Evolutionary conservation across 805 yeast species (phyloP).

Genomic region (Candida schatavii): DNA sequence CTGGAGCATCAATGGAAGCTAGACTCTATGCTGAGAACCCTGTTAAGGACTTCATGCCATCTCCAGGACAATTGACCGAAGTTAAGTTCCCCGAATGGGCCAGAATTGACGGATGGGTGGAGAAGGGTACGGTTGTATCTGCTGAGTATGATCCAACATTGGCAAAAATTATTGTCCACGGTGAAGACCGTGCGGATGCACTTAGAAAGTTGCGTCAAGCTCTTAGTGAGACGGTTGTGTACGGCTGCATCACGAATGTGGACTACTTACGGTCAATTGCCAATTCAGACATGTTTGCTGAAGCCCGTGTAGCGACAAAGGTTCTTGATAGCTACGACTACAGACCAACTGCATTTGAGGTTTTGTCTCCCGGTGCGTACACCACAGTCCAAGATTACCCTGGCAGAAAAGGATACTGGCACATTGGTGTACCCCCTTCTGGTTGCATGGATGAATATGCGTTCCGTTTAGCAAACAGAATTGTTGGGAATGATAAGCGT

Average conservation of each 20-base stretch:
- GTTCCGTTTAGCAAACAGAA: conserved; percentile 82
- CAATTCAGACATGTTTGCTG: conserved; percentile 76
- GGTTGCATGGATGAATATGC: conserved; percentile 97
- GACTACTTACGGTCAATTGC: conserved; percentile 89
- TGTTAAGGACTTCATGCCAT: conserved; percentile 89
- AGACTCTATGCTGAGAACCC: conserved; percentile 97
- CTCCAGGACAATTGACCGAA: conserved; percentile 91
- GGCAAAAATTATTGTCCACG: conserved; percentile 95
- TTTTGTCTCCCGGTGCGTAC: conserved; percentile 67
- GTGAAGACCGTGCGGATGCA: conserved; percentile 84
- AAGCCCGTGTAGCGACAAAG: conserved; percentile 83
- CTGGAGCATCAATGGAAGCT: conserved; percentile 96
- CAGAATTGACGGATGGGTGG: conserved; percentile 92
- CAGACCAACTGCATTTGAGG: conserved; percentile 80
- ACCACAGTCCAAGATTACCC: conserved; percentile 97
- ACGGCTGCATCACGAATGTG: conserved; percentile 86
- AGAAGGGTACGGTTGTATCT: conserved; percentile 80
- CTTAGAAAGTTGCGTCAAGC: conserved; percentile 74
- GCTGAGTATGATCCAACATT: conserved; percentile 96
- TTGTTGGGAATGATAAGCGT: conserved; percentile 78
- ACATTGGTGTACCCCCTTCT: conserved; percentile 95
- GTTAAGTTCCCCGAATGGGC: conserved; percentile 88
- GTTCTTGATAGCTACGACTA: conserved; percentile 80
- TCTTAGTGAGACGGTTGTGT: conserved; percentile 77
- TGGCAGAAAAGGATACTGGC: conserved; percentile 86